Percentiles rank a stretch among this genome's conserved stretches.
phyloP scores from a whole-genome alignment of 1,284 basidiomycete species.

The Thelephora terrestris region DNA sequence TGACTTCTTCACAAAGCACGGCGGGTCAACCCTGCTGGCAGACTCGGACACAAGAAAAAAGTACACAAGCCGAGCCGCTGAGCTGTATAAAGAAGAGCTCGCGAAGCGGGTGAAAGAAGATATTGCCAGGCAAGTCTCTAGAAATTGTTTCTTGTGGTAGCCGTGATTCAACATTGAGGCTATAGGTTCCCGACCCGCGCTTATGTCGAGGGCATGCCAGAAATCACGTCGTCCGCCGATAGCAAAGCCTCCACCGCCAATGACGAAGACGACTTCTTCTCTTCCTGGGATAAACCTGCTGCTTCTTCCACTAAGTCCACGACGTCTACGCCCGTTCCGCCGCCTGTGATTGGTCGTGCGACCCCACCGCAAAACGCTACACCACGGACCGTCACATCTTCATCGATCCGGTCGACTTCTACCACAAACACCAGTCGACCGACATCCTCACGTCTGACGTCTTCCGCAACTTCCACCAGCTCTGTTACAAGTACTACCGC shows the following conservation, averaged over 20 bases:
- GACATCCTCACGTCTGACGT: slow-evolving; percentile 40
- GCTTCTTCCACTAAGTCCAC: slow-evolving; percentile 30
- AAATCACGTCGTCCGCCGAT: slow-evolving; percentile 23
- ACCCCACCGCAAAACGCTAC: slow-evolving; percentile 26
- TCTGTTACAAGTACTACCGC: slow-evolving; percentile 24
- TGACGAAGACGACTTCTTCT: slow-evolving; percentile 89
- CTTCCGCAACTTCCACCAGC: slow-evolving; percentile 28
- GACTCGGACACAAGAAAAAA: slow-evolving; percentile 83
- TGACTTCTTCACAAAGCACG: slow-evolving; percentile 88
- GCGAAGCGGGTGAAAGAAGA: slow-evolving; percentile 79
- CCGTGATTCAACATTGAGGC: not conserved
- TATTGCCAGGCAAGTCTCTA: slow-evolving; percentile 41
- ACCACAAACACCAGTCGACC: slow-evolving; percentile 27
- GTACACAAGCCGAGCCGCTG: slow-evolving; percentile 78
- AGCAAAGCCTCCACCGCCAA: slow-evolving; percentile 27
- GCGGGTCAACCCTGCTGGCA: slow-evolving; percentile 60
- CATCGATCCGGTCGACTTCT: slow-evolving; percentile 37
- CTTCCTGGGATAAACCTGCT: slow-evolving; percentile 86
- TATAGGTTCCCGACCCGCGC: slow-evolving; percentile 68
- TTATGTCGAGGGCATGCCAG: slow-evolving; percentile 65
- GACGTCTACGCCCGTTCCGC: slow-evolving; percentile 42
- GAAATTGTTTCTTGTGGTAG: not conserved
- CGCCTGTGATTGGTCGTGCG: slow-evolving; percentile 46
- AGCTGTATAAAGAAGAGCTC: slow-evolving; percentile 90
- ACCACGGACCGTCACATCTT: slow-evolving; percentile 60